Conservation (phyloP, 495 filamentous ascomycete species). For the Penicillium flavigenum region DNA sequence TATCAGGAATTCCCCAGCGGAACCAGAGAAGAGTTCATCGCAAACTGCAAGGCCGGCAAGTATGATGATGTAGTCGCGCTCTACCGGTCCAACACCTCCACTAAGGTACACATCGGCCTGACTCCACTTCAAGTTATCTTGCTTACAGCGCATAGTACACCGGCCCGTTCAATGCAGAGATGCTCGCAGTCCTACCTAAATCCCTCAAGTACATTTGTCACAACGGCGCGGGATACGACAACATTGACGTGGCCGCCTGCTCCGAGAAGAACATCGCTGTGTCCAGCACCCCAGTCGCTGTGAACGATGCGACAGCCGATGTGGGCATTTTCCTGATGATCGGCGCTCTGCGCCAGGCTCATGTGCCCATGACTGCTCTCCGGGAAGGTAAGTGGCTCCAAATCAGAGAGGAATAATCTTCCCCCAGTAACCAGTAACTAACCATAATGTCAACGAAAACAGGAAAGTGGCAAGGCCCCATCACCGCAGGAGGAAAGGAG, state of each 20-base stretch:
- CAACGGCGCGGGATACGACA: slow-evolving; percentile 85
- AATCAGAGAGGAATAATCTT: neutral
- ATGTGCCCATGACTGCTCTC: slow-evolving; percentile 60
- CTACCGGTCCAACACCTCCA: slow-evolving; percentile 60
- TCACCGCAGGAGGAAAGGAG: slow-evolving; percentile 10
- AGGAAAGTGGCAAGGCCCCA: slow-evolving; percentile 52
- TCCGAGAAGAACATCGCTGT: slow-evolving; percentile 60
- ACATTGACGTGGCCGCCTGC: slow-evolving; percentile 72
- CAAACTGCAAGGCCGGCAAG: slow-evolving; percentile 51
- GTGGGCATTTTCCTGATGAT: slow-evolving; percentile 71
- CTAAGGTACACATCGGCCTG: slow-evolving; percentile 39
- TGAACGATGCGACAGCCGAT: slow-evolving; percentile 71
- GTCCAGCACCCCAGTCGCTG: slow-evolving; percentile 65
- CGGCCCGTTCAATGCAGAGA: slow-evolving; percentile 58
- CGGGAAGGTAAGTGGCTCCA: slow-evolving; percentile 50
- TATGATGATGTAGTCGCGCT: slow-evolving; percentile 59
- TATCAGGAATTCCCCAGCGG: slow-evolving; percentile 55
- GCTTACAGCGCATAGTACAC: slow-evolving; percentile 47
- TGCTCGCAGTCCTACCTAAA: slow-evolving; percentile 59
- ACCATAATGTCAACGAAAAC: slow-evolving; percentile 8
- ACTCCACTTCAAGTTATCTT: neutral
- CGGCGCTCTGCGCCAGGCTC: slow-evolving; percentile 64
- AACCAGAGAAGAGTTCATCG: slow-evolving; percentile 52
- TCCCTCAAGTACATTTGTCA: slow-evolving; percentile 78
- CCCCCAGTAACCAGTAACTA: neutral